Conservation (phyloP, 1,284 basidiomycete species). For the Cerioporus squamosus region DNA sequence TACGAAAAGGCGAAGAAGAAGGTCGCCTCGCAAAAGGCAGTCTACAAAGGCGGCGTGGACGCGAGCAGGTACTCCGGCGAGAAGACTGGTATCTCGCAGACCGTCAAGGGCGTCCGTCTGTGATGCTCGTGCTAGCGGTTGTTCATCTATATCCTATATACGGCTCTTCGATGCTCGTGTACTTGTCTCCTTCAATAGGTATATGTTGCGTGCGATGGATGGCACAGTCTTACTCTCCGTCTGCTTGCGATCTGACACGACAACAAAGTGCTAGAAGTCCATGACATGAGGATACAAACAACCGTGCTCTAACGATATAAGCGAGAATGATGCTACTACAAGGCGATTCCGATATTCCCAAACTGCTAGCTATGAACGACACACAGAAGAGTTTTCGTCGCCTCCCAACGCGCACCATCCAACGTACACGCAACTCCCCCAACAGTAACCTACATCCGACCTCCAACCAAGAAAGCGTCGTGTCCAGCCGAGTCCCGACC, state of each 20-base stretch:
- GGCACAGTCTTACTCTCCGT: background rate
- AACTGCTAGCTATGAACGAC: slow-evolving; percentile 1
- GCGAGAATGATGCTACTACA: slow-evolving; percentile 15
- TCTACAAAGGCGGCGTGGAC: slow-evolving; percentile 85
- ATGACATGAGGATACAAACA: slow-evolving; percentile 5
- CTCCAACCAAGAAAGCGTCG: too few relatives aligned
- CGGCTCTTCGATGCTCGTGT: background rate
- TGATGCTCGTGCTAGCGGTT: slow-evolving; percentile 20
- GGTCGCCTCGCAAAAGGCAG: slow-evolving; percentile 83
- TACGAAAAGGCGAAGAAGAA: slow-evolving; percentile 96
- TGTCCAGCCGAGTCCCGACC: background rate
- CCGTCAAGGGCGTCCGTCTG: slow-evolving; percentile 83
- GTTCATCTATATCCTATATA: too few relatives aligned
- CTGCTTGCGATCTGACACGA: background rate
- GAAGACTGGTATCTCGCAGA: slow-evolving; percentile 83
- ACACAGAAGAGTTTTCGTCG: background rate
- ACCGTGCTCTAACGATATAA: slow-evolving; percentile 22
- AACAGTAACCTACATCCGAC: too few relatives aligned
- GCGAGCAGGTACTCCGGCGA: slow-evolving; percentile 70
- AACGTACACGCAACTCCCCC: background rate
- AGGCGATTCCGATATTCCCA: slow-evolving; percentile 20
- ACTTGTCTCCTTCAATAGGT: too few relatives aligned
- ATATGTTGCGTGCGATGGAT: too few relatives aligned
- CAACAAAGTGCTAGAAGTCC: slow-evolving; percentile 1
- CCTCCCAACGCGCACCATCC: background rate